Base-by-base conservation (phyloP, 257 asterid species). In the Solanum dulcamara region DNA sequence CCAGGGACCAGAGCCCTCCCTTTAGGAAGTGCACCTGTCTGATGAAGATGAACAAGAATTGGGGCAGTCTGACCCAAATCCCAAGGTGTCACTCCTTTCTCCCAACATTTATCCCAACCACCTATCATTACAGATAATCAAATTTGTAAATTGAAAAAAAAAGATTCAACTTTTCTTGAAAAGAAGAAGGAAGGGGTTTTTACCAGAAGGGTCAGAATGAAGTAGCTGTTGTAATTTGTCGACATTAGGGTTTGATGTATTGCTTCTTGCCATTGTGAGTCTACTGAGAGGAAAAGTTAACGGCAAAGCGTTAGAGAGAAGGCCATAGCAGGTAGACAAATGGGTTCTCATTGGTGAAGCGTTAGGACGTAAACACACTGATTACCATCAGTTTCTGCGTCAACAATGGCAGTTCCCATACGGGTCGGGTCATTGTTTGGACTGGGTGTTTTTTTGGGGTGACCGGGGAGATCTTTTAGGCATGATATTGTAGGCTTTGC, bases 1-100 rank as follows among this genome's bases (percentile, higher is more conserved):
- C 98, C 98, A 88, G 98, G 98, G 86, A 95, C 50, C 89, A 95
- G 89, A 82, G 93, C 95, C 88, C 93, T 90, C 87, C 98, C 98
- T 80, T 88, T 91, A 71, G 97, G 97, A 86, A 95, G 95, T 60
- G 90, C 86, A 85, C 92, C 94, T 22, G 87, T 90, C 77, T 88
- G 84, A 86, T 87, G 90, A 84, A 95, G 98, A 88, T 93, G 94
- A 88, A 90, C 85, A 42, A 95, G 93, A 86, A 92, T 89, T 18
- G 98, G 98, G 40, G 98, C 91, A 86, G 97, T 96, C 80, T 83
- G 84, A 88, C 98, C 97, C 90, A 95, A 91, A 90, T 95, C 97
- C 98, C 98, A 95, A 32, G 98, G 98, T 66, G 97, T 95, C 89
- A 95, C 28, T 74, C 91, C 96, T 87, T 91, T 87, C 88, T 91